Evolutionary conservation across 352 stramenopile genomes (phyloP), one percentile per base, ranked within the genome.

Genomic region (Globisporangium cystogenes): DNA sequence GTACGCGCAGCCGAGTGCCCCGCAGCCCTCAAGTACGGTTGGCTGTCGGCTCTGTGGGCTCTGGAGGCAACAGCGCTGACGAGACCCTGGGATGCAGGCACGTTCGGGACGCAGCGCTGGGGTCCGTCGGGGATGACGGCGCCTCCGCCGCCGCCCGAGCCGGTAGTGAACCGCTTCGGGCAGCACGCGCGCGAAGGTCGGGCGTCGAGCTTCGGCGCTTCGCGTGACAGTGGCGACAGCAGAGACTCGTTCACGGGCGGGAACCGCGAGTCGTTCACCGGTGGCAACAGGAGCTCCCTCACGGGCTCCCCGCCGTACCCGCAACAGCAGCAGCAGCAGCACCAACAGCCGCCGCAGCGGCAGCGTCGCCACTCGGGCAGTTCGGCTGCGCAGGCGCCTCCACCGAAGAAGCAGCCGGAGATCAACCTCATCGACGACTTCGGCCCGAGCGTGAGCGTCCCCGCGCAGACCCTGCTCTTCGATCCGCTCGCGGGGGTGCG

Each of bases 351-450:
- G 7, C 20, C 36, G 7, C 46, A 27, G 12, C 40, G 7, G 16
- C 59, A 33, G 27, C 49, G 7, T 3, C 39, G 39, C 1, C 39
- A 24, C 16, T 43, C 39, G 39, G 39, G 39, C 39, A 43, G 5
- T 18, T 31, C 55, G 8, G 21, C 46, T 43, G 36, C 33, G 33
- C 33, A 39, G 33, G 33, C 33, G 14, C 33, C 33, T 1, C 33
- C 31, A 44, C 23, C 41, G 18, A 68, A 67, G 56, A 78, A 74
- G 41, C 70, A 88, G 46, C 60, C 62, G 6, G 78, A 91, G 51
- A 87, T 93, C 55, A 87, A 93, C 46, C 53, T 93, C 35, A 77
- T 93, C 35, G 82, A 83, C 44, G 81, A 90, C 45, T 86, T 84
- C 58, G 72, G 61, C 1, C 74, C 82, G 1, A 81, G 55, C 27